These are phyloP conservation scores for Lasiosphaeria miniovina DNA, from an alignment of 495 filamentous ascomycete genomes.

Conservation along the genomic window DNA sequence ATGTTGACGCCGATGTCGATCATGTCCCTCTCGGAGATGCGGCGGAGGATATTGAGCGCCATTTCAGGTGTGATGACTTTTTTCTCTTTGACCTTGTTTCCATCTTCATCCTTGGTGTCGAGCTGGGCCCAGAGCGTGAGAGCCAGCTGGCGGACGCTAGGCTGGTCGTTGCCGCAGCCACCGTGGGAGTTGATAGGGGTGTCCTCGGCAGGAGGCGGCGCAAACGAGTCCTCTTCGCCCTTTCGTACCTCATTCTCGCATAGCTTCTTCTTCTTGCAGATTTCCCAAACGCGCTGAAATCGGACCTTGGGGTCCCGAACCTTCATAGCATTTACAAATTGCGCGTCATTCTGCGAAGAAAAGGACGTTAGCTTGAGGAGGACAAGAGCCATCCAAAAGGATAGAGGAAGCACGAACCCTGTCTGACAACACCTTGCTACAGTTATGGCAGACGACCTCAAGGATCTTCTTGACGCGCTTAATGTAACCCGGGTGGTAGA, in stretches of 20 bases:
- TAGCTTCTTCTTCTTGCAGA: slow-evolving; percentile 79
- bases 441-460: slow-evolving; percentile 97
- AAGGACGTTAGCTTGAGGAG: slow-evolving; percentile 61
- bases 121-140: slow-evolving; percentile 65
- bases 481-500: slow-evolving; percentile 94
- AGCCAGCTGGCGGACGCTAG: slow-evolving; percentile 78
- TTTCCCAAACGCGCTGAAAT: slow-evolving; percentile 82
- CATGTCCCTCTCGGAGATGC: slow-evolving; percentile 76
- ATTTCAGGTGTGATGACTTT: slow-evolving; percentile 76
- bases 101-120: slow-evolving; percentile 63
- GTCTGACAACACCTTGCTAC: slow-evolving; percentile 90
- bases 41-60: slow-evolving; percentile 79
- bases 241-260: slow-evolving; percentile 71
- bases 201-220: slow-evolving; percentile 49
- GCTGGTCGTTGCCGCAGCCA: slow-evolving; percentile 89
- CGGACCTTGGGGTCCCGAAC: slow-evolving; percentile 88
- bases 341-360: slow-evolving; percentile 66
- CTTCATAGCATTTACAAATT: slow-evolving; percentile 74
- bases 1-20: slow-evolving; percentile 84
- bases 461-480: slow-evolving; percentile 97
- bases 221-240: slow-evolving; percentile 55
- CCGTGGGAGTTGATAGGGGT: slow-evolving; percentile 60
- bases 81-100: slow-evolving; percentile 79
- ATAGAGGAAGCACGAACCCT: slow-evolving; percentile 71
- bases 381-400: slow-evolving; percentile 41